A percentile compares a stretch with the other conserved stretches of the same genome.
phyloP scores from a whole-genome alignment of 2,329 filamentous ascomycete species.

The Immersiporthe knoxdaviesiana region DNA sequence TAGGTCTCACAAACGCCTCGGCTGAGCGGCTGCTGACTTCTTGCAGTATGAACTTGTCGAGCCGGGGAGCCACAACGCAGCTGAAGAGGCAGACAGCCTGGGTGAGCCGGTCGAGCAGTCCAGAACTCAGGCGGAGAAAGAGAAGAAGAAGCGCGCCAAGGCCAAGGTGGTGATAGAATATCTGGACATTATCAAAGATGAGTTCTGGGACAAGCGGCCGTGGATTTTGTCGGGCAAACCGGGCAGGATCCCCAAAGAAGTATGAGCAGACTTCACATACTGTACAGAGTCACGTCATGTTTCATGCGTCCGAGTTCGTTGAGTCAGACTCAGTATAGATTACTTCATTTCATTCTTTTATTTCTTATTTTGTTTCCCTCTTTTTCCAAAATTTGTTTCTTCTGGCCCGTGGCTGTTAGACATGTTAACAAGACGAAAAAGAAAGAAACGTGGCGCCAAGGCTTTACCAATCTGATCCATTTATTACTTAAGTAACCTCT shows the following conservation, averaged over 20 bases:
- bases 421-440: background rate
- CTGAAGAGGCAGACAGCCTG: conserved; percentile 50
- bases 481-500: too few species aligned
- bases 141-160: conserved; percentile 79
- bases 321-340: background rate
- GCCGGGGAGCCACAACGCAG: conserved; percentile 51
- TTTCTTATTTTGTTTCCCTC: too few species aligned
- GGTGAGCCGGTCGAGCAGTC: conserved; percentile 63
- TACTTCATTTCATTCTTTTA: too few species aligned
- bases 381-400: too few species aligned
- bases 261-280: conserved; percentile 37
- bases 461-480: background rate
- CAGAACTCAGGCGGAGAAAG: conserved; percentile 81
- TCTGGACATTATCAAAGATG: conserved; percentile 91
- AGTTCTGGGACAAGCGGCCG: conserved; percentile 86
- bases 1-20: conserved; percentile 43
- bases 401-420: background rate
- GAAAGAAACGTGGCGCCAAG: background rate
- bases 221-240: conserved; percentile 81
- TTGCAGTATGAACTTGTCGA: conserved; percentile 72
- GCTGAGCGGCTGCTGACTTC: background rate
- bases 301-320: background rate
- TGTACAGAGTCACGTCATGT: background rate
- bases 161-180: conserved; percentile 82
- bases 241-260: conserved; percentile 68